These are phyloP conservation scores for Serendipita sp. DNA, from an alignment of 768 basidiomycete genomes.

Conservation along the genomic window DNA sequence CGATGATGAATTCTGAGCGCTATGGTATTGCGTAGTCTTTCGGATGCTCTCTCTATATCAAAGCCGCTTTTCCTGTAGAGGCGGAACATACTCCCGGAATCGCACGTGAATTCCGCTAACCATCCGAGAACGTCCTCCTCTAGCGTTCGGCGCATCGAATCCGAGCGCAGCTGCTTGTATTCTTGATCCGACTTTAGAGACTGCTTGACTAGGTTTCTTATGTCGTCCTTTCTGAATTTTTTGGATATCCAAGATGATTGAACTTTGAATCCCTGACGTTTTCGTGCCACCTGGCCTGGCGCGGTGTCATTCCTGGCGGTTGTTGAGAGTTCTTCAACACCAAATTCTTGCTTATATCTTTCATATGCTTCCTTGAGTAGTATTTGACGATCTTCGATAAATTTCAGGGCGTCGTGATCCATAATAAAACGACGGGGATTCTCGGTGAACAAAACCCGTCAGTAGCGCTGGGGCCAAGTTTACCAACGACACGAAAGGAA, in stretches of 20 bases:
- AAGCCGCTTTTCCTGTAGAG: neutral
- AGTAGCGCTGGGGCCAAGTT: constrained; percentile 21
- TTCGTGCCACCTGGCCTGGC: too few species aligned
- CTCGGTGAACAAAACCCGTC: neutral
- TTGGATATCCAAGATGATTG: too few species aligned
- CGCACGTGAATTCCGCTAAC: neutral
- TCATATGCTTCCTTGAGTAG: neutral
- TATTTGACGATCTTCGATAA: neutral
- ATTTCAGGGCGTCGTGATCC: neutral
- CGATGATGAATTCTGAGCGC: neutral
- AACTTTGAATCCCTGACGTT: too few species aligned
- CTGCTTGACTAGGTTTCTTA: too few species aligned
- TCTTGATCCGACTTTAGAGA: too few species aligned
- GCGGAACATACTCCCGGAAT: neutral
- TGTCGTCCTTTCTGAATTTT: too few species aligned
- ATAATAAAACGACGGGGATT: neutral
- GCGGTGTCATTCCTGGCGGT: too few species aligned
- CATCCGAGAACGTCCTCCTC: neutral
- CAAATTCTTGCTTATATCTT: neutral
- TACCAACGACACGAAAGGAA: constrained; percentile 23
- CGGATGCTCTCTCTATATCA: neutral
- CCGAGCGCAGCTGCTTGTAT: too few species aligned
- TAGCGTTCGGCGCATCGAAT: neutral
- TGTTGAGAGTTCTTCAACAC: too few species aligned
- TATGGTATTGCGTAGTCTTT: neutral